A percentile compares a stretch with the other conserved stretches of the same genome.
These are phyloP conservation scores for Gossypium stocksii DNA, from an alignment of 345 rosid species.

Conservation along the genomic window DNA sequence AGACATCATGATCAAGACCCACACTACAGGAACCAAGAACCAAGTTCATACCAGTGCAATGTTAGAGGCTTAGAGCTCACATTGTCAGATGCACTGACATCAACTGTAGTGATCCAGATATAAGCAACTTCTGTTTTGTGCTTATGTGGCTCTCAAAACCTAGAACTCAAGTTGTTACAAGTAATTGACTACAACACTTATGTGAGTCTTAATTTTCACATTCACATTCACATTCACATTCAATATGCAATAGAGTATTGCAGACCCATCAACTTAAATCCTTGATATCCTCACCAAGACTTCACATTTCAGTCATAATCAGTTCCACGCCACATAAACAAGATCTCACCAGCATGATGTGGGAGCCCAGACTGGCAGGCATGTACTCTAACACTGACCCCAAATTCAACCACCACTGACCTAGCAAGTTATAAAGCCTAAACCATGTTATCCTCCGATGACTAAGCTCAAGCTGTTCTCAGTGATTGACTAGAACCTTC, in stretches of 20 bases:
- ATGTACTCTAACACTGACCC: neutral
- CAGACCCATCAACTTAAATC: neutral
- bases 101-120: neutral
- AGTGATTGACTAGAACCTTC: neutral
- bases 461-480: neutral
- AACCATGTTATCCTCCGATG: conserved; percentile 5
- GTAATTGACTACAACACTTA: neutral
- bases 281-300: neutral
- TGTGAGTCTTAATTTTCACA: neutral
- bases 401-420: neutral
- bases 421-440: neutral
- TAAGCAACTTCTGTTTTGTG: neutral
- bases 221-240: neutral
- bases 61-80: neutral
- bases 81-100: neutral
- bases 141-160: neutral
- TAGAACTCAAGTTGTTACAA: neutral
- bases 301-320: neutral
- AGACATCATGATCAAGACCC: neutral
- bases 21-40: neutral
- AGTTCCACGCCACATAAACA: neutral
- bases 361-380: neutral
- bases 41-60: neutral
- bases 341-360: neutral
- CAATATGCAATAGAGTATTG: neutral